Base-by-base conservation (phyloP, 208 protist species). In the Kentomonas sorsogonicus region DNA sequence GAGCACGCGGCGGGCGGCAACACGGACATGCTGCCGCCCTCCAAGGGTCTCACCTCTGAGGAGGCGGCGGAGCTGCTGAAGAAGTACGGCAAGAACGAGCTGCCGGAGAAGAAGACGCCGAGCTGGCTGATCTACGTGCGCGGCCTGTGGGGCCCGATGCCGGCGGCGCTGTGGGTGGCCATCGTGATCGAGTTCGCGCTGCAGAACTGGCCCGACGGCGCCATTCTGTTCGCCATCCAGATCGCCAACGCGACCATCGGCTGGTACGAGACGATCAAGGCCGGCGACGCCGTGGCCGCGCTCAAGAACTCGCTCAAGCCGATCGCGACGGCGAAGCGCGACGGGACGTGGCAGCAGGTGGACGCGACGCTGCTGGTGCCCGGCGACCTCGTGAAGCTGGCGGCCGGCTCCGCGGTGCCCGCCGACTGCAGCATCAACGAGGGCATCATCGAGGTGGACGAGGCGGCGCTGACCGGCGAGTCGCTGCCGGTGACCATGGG, bases 391-490 rank as follows among this genome's bases (percentile, higher is more conserved):
- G 82, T 97, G 26, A 89, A 90, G 45, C 70, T 98, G 15, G 80
- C 78, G 4, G 47, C 89, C 43, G 96, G 96, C 55, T 94, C 89
- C 20, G 86, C 87, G 5, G 87, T 98, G 33, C 91, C 95, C 3
- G 95, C 95, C 1, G 96, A 98, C 69, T 91, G 83, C 69, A 92
- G 67, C 20, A 86, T 93, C 50, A 91, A 87, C 60, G 80, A 84
- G 62, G 86, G 79, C 33, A 64, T 81, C 47, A 81, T 98, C n/a
- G 93, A 96, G 30, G 82, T 98, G 56, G 95, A 98, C 60, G 93
- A 98, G 76, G 76, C 91, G 2, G 83, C 92, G 13, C 70, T 98
- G 30, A 98, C 96, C 5, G 96, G 97, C 26, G 97, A 98, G 75
- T 98, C 95, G 2, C 77, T 98, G 4, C 97, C 97, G 20, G 95